Conservation (phyloP, 2,329 filamentous ascomycete species). For the Fusarium musae region DNA sequence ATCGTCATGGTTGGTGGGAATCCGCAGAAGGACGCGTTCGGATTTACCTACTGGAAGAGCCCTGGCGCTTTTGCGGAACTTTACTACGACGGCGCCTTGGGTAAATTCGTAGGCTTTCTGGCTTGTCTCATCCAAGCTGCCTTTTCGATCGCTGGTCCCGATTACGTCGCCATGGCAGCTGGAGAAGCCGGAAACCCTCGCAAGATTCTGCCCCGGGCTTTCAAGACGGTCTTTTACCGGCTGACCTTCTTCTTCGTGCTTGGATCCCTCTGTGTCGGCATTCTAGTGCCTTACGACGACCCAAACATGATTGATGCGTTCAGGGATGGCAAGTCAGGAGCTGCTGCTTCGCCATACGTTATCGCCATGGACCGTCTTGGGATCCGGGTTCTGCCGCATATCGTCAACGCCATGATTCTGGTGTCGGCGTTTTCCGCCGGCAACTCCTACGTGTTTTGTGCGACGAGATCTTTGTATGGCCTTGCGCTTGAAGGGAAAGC, state of each 20-base stretch:
- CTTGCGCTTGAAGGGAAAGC: constrained; percentile 76
- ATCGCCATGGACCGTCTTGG: constrained; percentile 74
- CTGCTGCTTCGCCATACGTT: constrained; percentile 75
- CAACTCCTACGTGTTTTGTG: constrained; percentile 73
- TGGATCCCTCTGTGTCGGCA: constrained; percentile 77
- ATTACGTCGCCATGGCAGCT: constrained; percentile 75
- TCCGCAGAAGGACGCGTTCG: constrained; percentile 75
- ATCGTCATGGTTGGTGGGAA: constrained; percentile 87
- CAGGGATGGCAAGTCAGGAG: constrained; percentile 67
- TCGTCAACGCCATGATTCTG: constrained; percentile 79
- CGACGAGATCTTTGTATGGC: constrained; percentile 74
- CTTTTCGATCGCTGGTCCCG: constrained; percentile 74
- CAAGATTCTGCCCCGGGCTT: constrained; percentile 75
- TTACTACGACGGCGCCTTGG: constrained; percentile 71
- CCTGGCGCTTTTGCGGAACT: constrained; percentile 78
- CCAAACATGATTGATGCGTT: constrained; percentile 70
- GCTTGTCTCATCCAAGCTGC: constrained; percentile 78
- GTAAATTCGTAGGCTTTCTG: constrained; percentile 75
- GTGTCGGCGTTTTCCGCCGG: constrained; percentile 75
- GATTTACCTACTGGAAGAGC: constrained; percentile 73
- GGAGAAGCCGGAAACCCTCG: constrained; percentile 79
- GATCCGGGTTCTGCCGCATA: constrained; percentile 72
- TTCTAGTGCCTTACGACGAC: constrained; percentile 77
- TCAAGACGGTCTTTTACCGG: constrained; percentile 83
- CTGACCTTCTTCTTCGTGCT: constrained; percentile 80